Evolutionary conservation across 2,329 filamentous ascomycete genomes (phyloP).

Genomic region (Fusarium verrucosum): DNA sequence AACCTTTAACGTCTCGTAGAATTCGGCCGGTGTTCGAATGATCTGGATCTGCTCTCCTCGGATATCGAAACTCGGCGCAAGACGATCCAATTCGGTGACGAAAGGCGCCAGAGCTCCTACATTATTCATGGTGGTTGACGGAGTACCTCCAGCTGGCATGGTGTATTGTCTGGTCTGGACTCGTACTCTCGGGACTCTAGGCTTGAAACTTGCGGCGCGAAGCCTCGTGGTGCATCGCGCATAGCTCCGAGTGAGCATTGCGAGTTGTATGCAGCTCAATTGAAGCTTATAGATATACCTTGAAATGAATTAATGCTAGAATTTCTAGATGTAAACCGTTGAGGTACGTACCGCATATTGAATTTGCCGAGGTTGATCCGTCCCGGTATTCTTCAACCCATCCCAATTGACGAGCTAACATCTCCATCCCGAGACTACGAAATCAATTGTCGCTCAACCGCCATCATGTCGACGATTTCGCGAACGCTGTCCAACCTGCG

Average conservation of each 20-base stretch:
- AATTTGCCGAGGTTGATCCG: slow-evolving; percentile 48
- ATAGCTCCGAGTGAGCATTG: slow-evolving; percentile 52
- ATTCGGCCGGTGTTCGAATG: slow-evolving; percentile 82
- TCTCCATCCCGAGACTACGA: slow-evolving; percentile 21
- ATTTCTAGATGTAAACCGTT: slow-evolving; percentile 31
- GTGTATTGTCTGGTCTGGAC: slow-evolving; percentile 55
- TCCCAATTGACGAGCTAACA: slow-evolving; percentile 28
- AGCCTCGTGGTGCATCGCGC: slow-evolving; percentile 45
- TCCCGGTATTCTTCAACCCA: slow-evolving; percentile 36
- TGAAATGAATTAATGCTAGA: too few species aligned
- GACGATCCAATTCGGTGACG: slow-evolving; percentile 79
- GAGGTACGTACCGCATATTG: slow-evolving; percentile 31
- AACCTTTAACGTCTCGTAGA: slow-evolving; percentile 92
- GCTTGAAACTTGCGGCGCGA: slow-evolving; percentile 37
- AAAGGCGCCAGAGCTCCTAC: slow-evolving; percentile 62
- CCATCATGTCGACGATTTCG: slow-evolving; percentile 86
- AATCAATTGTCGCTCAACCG: slow-evolving; percentile 47
- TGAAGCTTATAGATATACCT: too few species aligned
- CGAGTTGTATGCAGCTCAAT: slow-evolving; percentile 3
- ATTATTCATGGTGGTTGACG: slow-evolving; percentile 33
- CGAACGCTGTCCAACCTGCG: slow-evolving; percentile 89
- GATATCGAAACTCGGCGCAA: slow-evolving; percentile 91
- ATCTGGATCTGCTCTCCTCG: slow-evolving; percentile 82
- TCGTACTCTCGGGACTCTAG: slow-evolving; percentile 44
- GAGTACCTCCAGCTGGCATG: slow-evolving; percentile 44